phyloP scores from a whole-genome alignment of 768 basidiomycete species.

The Mycena crocata region DNA sequence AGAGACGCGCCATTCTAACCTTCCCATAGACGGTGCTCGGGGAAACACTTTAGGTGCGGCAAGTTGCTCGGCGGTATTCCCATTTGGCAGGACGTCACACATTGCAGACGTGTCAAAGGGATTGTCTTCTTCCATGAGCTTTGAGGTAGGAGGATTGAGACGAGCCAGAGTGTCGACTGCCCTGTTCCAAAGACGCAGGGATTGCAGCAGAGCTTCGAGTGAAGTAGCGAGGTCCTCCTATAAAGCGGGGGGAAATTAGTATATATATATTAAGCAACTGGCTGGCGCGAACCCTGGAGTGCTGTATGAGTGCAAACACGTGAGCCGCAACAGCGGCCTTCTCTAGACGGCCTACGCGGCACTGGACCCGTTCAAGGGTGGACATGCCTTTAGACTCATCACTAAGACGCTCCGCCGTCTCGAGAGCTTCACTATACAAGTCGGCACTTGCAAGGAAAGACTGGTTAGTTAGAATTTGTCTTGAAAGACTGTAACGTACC shows the following conservation, averaged over 20 bases:
- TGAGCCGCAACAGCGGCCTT: conserved; percentile 78
- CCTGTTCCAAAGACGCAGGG: conserved; percentile 84
- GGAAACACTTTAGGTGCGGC: conserved; percentile 42
- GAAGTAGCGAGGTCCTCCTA: conserved; percentile 73
- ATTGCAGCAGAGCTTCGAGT: conserved; percentile 70
- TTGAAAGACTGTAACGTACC: conserved; percentile 52
- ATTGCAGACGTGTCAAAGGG: conserved; percentile 67
- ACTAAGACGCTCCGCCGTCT: conserved; percentile 54
- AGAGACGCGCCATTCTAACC: conserved; percentile 81
- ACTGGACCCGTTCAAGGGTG: conserved; percentile 67
- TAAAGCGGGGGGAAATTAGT: not conserved
- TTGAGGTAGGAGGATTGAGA: conserved; percentile 55
- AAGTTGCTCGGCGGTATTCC: conserved; percentile 28
- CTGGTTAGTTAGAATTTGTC: conserved; percentile 2
- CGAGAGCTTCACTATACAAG: conserved; percentile 71
- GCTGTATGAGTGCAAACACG: conserved; percentile 76
- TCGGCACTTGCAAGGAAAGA: conserved; percentile 49
- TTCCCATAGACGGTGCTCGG: conserved; percentile 56
- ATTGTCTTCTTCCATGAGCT: conserved; percentile 56
- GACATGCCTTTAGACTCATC: conserved; percentile 60
- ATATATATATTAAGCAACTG: conserved; percentile 4
- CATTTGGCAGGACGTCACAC: conserved; percentile 54
- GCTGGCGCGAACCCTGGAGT: conserved; percentile 61
- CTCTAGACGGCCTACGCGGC: conserved; percentile 70
- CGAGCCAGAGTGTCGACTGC: conserved; percentile 77